Evolutionary conservation across 164 flowering plant genomes (phyloP).

Genomic region (Echeveria elegans): DNA sequence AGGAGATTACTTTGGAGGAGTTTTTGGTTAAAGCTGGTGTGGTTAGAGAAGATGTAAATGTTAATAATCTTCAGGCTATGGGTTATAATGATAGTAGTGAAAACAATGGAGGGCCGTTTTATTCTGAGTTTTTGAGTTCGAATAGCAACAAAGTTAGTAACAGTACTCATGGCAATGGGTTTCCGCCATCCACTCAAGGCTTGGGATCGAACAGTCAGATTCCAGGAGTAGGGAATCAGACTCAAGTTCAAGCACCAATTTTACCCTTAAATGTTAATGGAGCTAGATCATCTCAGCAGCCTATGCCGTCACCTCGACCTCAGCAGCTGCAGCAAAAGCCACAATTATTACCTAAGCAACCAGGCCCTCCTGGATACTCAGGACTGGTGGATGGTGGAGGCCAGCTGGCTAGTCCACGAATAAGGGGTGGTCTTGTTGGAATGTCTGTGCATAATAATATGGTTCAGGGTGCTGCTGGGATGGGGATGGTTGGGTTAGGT

Average conservation of each 20-base stretch:
- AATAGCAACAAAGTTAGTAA: too few relatives aligned
- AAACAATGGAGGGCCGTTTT: too few relatives aligned
- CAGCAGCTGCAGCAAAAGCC: slow-evolving; percentile 18
- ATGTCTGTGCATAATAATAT: slow-evolving; percentile 28
- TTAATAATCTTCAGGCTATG: background rate
- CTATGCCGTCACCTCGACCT: slow-evolving; percentile 13
- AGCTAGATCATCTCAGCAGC: slow-evolving; percentile 33
- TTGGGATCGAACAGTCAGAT: slow-evolving; percentile 23
- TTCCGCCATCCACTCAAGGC: slow-evolving; percentile 21
- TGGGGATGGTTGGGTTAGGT: slow-evolving; percentile 55
- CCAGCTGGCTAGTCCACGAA: slow-evolving; percentile 37
- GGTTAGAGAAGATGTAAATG: slow-evolving; percentile 48
- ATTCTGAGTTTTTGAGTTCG: too few relatives aligned
- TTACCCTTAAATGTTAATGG: slow-evolving; percentile 51
- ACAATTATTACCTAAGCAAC: slow-evolving; percentile 30
- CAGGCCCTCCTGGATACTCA: slow-evolving; percentile 31
- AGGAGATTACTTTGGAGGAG: slow-evolving; percentile 74
- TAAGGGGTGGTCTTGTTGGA: slow-evolving; percentile 44
- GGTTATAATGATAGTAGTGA: background rate
- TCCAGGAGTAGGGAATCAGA: slow-evolving; percentile 24
- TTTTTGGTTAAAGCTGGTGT: slow-evolving; percentile 71
- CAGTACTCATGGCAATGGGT: slow-evolving; percentile 28
- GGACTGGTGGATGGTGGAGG: slow-evolving; percentile 22
- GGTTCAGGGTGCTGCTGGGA: slow-evolving; percentile 41
- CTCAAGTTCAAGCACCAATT: slow-evolving; percentile 25